Conservation (phyloP, 371 early-diverging fungal species). For the Lichtheimia ornata region DNA sequence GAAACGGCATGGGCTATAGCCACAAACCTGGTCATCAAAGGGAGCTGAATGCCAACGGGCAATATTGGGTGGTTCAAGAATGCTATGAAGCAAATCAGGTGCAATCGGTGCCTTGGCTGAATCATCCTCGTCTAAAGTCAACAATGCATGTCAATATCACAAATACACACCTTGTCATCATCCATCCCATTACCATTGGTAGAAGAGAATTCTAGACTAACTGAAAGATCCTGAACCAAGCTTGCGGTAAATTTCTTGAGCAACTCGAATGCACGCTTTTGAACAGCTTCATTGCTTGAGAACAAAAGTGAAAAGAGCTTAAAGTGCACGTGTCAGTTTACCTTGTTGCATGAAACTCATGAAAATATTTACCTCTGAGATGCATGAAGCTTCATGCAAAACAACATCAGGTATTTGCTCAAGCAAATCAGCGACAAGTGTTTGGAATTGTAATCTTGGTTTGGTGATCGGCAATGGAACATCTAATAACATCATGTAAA, state of each 20-base stretch:
- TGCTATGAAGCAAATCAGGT: slow-evolving; percentile 15
- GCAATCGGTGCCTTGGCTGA: slow-evolving; percentile 1
- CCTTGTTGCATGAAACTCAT: not conserved
- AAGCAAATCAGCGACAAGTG: slow-evolving; percentile 30
- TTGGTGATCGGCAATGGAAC: not conserved
- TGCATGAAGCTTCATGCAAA: slow-evolving; percentile 20
- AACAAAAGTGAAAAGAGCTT: slow-evolving; percentile 26
- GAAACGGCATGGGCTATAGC: not conserved
- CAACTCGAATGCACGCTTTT: slow-evolving; percentile 47
- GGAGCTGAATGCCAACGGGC: slow-evolving; percentile 20
- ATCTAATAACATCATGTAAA: not conserved
- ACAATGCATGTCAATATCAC: not conserved
- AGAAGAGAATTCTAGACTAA: slow-evolving; percentile 48
- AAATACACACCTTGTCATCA: not conserved
- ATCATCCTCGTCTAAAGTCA: slow-evolving; percentile 24
- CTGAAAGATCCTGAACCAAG: slow-evolving; percentile 45
- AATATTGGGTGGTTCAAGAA: slow-evolving; percentile 33
- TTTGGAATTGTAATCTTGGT: slow-evolving; percentile 30
- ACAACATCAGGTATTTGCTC: slow-evolving; percentile 32
- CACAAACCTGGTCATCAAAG: slow-evolving; percentile 21
- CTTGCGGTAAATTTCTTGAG: slow-evolving; percentile 41
- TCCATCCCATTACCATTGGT: slow-evolving; percentile 23
- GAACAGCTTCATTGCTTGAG: slow-evolving; percentile 34
- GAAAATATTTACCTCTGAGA: slow-evolving; percentile 22
- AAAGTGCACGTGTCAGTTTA: not conserved